Conservation (phyloP, 2,329 filamentous ascomycete species). For the Colletotrichum salicis region DNA sequence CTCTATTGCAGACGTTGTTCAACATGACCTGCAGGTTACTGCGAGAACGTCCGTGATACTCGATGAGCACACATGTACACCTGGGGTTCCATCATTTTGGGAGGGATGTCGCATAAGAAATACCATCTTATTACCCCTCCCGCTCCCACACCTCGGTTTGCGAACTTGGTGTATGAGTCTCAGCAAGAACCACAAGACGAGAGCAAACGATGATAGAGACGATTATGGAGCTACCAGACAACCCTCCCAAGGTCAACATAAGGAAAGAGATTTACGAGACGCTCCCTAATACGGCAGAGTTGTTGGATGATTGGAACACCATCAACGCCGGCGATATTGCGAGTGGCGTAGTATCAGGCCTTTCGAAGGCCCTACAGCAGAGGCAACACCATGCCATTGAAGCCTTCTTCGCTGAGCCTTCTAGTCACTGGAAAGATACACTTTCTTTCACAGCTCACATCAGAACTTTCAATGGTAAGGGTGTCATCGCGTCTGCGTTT, state of each 20-base stretch:
- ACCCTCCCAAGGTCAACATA: constrained; percentile 27
- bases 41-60: background rate
- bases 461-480: constrained; percentile 24
- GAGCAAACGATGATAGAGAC: background rate
- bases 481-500: background rate
- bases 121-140: background rate
- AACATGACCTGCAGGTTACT: background rate
- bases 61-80: background rate
- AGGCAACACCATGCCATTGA: background rate
- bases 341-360: background rate
- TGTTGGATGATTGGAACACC: constrained; percentile 12
- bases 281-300: background rate
- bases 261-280: constrained; percentile 27
- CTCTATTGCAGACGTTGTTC: no score
- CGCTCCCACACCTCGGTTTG: no score
- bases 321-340: background rate
- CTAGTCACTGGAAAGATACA: constrained; percentile 32
- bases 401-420: background rate
- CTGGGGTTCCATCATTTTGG: background rate
- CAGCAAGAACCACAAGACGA: background rate
- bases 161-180: background rate
- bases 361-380: background rate
- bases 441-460: constrained; percentile 32
- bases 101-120: background rate
- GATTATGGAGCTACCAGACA: constrained; percentile 20